Evolutionary conservation across 768 basidiomycete genomes (phyloP).

Genomic region (Leccinum imitatum): DNA sequence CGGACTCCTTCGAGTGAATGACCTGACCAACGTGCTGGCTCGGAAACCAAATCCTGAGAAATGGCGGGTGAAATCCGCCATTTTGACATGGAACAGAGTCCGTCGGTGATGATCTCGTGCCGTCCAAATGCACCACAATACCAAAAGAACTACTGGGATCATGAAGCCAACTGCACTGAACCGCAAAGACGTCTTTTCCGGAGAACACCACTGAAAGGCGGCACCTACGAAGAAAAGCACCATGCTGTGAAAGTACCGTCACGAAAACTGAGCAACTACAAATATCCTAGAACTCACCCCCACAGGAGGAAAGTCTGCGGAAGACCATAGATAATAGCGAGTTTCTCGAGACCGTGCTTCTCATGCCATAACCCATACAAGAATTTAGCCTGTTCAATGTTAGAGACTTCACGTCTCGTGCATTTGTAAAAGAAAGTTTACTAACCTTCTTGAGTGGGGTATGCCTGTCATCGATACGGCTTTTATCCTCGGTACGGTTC

Average conservation of each 20-base stretch:
- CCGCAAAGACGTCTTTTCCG: conserved; percentile 10
- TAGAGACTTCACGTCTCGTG: conserved; percentile 5
- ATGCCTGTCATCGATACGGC: conserved; percentile 22
- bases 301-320: conserved; percentile 58
- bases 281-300: conserved; percentile 43
- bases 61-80: not conserved
- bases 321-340: conserved; percentile 53
- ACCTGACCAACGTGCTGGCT: not conserved
- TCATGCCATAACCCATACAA: conserved; percentile 22
- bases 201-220: conserved; percentile 24
- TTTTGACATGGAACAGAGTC: not conserved
- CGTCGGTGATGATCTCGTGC: conserved; percentile 2
- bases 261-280: not conserved
- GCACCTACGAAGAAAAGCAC: conserved; percentile 29
- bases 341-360: conserved; percentile 44
- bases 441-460: conserved; percentile 12
- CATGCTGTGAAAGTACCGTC: conserved; percentile 18
- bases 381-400: conserved; percentile 12
- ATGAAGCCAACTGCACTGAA: conserved; percentile 32
- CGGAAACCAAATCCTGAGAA: not conserved
- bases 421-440: conserved; percentile 29
- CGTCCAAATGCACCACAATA: conserved; percentile 45
- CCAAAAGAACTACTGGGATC: conserved; percentile 31
- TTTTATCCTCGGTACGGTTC: conserved; percentile 25
- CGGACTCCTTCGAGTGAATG: not conserved